Evolutionary conservation across 1,284 basidiomycete species (phyloP).

Genomic region (Paramarasmius palmivorus): DNA sequence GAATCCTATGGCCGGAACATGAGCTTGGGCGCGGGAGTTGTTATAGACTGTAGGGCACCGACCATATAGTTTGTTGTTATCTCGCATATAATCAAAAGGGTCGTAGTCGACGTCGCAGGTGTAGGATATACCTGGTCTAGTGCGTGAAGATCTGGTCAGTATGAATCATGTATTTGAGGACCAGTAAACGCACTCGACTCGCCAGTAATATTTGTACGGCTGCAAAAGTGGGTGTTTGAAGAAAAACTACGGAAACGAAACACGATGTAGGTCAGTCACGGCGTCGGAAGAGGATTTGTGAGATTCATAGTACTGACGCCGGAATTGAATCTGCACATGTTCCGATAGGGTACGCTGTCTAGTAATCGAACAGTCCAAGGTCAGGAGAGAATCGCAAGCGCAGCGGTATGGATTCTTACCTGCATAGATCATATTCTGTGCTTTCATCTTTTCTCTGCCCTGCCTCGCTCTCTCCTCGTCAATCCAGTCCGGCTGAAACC

Average conservation of each 20-base stretch:
- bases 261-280: no score
- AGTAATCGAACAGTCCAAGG: constrained; percentile 18
- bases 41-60: constrained; percentile 7
- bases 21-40: background rate
- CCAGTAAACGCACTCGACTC: constrained; percentile 47
- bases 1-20: constrained; percentile 51
- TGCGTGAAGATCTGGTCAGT: background rate
- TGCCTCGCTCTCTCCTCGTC: constrained; percentile 57
- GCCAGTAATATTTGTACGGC: constrained; percentile 62
- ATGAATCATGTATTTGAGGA: background rate
- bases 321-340: constrained; percentile 87
- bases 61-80: constrained; percentile 72
- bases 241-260: constrained; percentile 41
- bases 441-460: constrained; percentile 49
- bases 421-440: constrained; percentile 56
- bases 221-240: constrained; percentile 46
- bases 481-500: constrained; percentile 64
- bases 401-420: no score
- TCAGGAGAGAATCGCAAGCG: no score
- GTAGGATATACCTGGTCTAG: constrained; percentile 68
- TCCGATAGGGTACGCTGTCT: constrained; percentile 39
- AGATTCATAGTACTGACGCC: constrained; percentile 39
- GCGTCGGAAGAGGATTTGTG: no score
- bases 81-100: constrained; percentile 77
- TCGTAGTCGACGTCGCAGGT: constrained; percentile 75